These are phyloP conservation scores for Cutaneotrichosporon sp. DNA, from an alignment of 1,284 basidiomycete species.

Conservation along the genomic window DNA sequence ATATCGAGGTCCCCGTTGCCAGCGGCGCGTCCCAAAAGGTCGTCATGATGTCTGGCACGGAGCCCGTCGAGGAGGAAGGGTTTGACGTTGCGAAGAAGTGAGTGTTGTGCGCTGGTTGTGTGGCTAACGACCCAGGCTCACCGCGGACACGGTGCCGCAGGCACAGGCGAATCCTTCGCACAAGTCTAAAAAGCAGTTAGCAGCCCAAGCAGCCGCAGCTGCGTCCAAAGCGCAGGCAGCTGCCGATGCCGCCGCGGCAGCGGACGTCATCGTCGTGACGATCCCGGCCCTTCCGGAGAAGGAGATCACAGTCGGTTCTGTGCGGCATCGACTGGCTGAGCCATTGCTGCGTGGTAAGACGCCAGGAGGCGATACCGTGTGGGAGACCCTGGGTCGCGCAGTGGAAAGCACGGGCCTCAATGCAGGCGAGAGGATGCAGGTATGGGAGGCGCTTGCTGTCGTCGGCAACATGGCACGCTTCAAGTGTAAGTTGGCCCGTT, in stretches of 20 bases:
- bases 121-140: slow-evolving; percentile 26
- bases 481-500: slow-evolving; percentile 56
- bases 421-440: slow-evolving; percentile 57
- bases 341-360: slow-evolving; percentile 59
- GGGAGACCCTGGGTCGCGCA: slow-evolving; percentile 44
- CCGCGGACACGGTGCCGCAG: slow-evolving; percentile 31
- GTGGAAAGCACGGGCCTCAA: slow-evolving; percentile 32
- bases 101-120: slow-evolving; percentile 20
- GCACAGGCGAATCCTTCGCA: slow-evolving; percentile 41
- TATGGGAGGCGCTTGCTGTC: slow-evolving; percentile 77
- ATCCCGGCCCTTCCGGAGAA: slow-evolving; percentile 68
- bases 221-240: slow-evolving; percentile 57
- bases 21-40: slow-evolving; percentile 16
- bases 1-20: slow-evolving; percentile 37
- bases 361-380: slow-evolving; percentile 54
- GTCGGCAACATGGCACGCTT: slow-evolving; percentile 74
- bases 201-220: slow-evolving; percentile 58
- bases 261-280: slow-evolving; percentile 27
- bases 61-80: slow-evolving; percentile 67
- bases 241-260: slow-evolving; percentile 29
- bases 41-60: slow-evolving; percentile 19
- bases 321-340: slow-evolving; percentile 84
- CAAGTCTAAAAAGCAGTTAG: slow-evolving; percentile 50
- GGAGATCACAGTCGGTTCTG: slow-evolving; percentile 72
- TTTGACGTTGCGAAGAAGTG: slow-evolving; percentile 54